Percentiles rank a stretch among this genome's conserved stretches.
Conservation (phyloP, 805 yeast genomes). For the Candida schatavii region DNA sequence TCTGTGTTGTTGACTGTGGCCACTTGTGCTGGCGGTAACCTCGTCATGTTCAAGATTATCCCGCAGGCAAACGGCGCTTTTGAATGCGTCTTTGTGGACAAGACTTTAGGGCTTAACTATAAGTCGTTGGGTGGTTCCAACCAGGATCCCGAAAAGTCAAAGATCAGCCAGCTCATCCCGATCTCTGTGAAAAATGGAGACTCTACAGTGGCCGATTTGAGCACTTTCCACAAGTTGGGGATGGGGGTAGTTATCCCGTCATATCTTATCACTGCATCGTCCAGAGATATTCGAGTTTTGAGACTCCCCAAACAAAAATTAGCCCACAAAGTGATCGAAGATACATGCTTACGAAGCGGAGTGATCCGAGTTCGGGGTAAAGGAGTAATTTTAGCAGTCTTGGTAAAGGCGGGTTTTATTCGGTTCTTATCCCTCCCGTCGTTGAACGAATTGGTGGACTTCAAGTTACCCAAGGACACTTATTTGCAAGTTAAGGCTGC, state of each 20-base stretch:
- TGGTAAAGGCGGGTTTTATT: slow-evolving; percentile 47
- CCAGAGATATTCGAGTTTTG: slow-evolving; percentile 59
- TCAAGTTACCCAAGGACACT: slow-evolving; percentile 34
- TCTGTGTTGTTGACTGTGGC: slow-evolving; percentile 76
- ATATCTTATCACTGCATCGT: slow-evolving; percentile 52
- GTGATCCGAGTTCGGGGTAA: slow-evolving; percentile 42
- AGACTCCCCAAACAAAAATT: slow-evolving; percentile 60
- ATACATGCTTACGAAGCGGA: slow-evolving; percentile 45
- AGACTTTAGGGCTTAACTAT: slow-evolving; percentile 36
- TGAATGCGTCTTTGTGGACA: slow-evolving; percentile 49
- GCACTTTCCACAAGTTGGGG: slow-evolving; percentile 54
- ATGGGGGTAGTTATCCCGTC: slow-evolving; percentile 65
- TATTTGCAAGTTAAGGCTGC: slow-evolving; percentile 20
- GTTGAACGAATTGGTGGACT: slow-evolving; percentile 52
- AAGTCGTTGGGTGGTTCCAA: slow-evolving; percentile 20
- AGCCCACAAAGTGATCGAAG: slow-evolving; percentile 60
- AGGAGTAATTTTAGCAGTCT: slow-evolving; percentile 47
- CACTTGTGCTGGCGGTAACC: slow-evolving; percentile 66
- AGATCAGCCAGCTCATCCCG: slow-evolving; percentile 56
- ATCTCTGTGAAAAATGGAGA: slow-evolving; percentile 58
- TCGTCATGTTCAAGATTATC: slow-evolving; percentile 59
- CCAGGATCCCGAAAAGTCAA: slow-evolving; percentile 48
- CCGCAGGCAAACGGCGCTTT: slow-evolving; percentile 65
- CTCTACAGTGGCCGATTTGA: slow-evolving; percentile 62
- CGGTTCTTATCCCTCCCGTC: slow-evolving; percentile 58